Conservation (phyloP, 106 monocot species). For the Dendrobium chrysotoxum region DNA sequence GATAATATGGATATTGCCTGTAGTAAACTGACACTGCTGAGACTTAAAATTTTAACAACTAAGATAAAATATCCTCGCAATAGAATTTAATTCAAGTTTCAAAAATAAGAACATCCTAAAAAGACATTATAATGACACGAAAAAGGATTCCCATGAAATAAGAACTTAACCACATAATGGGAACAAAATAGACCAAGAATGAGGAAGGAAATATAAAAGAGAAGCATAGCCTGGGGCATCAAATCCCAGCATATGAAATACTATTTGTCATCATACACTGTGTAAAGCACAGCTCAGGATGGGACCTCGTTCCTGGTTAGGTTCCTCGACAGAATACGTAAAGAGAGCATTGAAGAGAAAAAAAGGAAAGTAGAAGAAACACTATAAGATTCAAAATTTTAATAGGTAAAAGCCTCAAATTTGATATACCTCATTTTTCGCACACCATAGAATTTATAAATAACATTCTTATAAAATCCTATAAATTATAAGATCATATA, state of each 20-base stretch:
- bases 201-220: not conserved
- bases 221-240: not conserved
- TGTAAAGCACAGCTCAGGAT: not conserved
- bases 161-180: not conserved
- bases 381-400: too few relatives aligned
- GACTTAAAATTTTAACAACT: not conserved
- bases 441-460: too few relatives aligned
- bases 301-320: not conserved
- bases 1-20: not conserved
- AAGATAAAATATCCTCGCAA: not conserved
- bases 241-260: not conserved
- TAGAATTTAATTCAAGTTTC: not conserved
- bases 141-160: not conserved
- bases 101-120: conserved; percentile 1
- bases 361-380: not conserved
- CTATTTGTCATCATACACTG: not conserved
- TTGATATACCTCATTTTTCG: too few relatives aligned
- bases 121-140: not conserved
- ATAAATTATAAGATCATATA: too few relatives aligned
- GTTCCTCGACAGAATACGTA: not conserved
- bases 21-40: not conserved
- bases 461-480: too few relatives aligned
- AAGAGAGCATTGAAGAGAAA: not conserved
- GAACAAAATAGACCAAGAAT: not conserved
- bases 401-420: too few relatives aligned